These are phyloP conservation scores for Candida quercuum DNA, from an alignment of 805 yeast genomes.

Conservation along the genomic window DNA sequence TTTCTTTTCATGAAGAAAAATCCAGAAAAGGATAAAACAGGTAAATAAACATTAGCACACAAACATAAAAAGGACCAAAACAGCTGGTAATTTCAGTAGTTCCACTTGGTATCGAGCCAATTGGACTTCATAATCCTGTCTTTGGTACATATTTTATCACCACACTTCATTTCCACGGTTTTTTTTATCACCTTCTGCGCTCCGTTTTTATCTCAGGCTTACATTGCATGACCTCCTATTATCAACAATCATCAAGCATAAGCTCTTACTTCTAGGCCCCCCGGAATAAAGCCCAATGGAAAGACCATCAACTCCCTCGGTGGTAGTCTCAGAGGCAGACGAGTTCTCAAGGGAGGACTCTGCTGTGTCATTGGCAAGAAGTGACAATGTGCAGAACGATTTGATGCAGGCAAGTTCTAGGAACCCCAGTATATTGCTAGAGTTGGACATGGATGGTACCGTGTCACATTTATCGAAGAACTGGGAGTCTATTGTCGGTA, in stretches of 20 bases:
- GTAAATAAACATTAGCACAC: not conserved
- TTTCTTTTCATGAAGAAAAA: not conserved
- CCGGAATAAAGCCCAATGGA: conserved; percentile 1
- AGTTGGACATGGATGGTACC: conserved; percentile 72
- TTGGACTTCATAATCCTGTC: no score
- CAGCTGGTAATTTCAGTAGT: no score
- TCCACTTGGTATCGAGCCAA: no score
- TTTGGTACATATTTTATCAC: no score
- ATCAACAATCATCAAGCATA: not conserved
- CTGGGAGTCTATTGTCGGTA: conserved; percentile 79
- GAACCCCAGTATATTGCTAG: conserved; percentile 76
- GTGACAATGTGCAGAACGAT: conserved; percentile 34
- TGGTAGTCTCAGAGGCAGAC: conserved; percentile 4
- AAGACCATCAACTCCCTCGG: conserved; percentile 3
- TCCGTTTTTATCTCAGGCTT: no score
- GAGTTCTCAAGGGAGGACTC: not conserved
- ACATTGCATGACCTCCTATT: no score
- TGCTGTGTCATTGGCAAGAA: not conserved
- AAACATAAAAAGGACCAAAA: not conserved
- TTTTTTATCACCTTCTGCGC: no score
- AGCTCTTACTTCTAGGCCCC: not conserved
- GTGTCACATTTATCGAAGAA: conserved; percentile 69
- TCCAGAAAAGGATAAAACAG: not conserved
- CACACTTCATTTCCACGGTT: no score
- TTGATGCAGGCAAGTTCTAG: conserved; percentile 58